These are phyloP conservation scores for Cocos nucifera DNA, from an alignment of 176 grass and related monocot genomes.

Conservation along the genomic window DNA sequence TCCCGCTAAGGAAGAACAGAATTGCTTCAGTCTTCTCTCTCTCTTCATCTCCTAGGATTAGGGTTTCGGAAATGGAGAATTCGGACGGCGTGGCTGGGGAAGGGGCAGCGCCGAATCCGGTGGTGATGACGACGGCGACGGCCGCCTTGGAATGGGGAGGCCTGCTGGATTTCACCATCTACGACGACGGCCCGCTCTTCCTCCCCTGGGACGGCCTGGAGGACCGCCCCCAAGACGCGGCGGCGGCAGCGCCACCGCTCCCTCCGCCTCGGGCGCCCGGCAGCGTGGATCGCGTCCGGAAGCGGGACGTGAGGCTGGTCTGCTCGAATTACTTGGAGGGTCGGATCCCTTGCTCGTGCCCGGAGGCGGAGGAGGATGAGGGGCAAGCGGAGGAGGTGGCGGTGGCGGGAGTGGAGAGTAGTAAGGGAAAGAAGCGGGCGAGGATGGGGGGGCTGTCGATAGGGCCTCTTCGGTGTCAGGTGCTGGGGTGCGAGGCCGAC, in stretches of 20 bases:
- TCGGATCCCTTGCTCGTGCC: slow-evolving; percentile 77
- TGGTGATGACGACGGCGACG: slow-evolving; percentile 12
- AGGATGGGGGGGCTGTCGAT: slow-evolving; percentile 13
- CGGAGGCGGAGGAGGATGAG: slow-evolving; percentile 54
- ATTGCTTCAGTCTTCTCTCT: too few species aligned
- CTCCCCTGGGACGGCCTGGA: slow-evolving; percentile 40
- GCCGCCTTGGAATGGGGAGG: slow-evolving; percentile 61
- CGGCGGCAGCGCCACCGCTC: neutral
- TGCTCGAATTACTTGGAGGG: slow-evolving; percentile 90
- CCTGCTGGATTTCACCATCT: slow-evolving; percentile 51
- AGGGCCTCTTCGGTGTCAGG: slow-evolving; percentile 70
- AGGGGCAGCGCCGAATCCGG: neutral
- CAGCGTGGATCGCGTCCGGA: slow-evolving; percentile 41
- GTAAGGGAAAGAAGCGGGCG: slow-evolving; percentile 26
- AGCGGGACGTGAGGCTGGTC: slow-evolving; percentile 72
- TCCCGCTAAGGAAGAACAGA: too few species aligned
- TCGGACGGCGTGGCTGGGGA: too few species aligned
- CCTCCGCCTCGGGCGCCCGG: neutral
- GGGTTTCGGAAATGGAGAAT: too few species aligned
- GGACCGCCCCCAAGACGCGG: slow-evolving; percentile 7
- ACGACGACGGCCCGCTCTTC: slow-evolving; percentile 34
- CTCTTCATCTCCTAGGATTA: too few species aligned
- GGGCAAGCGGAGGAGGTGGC: neutral
- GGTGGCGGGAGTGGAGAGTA: slow-evolving; percentile 24
- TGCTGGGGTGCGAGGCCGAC: slow-evolving; percentile 71